These are phyloP conservation scores for Cladophialophora exuberans DNA, from an alignment of 2,329 filamentous ascomycete genomes.

Conservation along the genomic window DNA sequence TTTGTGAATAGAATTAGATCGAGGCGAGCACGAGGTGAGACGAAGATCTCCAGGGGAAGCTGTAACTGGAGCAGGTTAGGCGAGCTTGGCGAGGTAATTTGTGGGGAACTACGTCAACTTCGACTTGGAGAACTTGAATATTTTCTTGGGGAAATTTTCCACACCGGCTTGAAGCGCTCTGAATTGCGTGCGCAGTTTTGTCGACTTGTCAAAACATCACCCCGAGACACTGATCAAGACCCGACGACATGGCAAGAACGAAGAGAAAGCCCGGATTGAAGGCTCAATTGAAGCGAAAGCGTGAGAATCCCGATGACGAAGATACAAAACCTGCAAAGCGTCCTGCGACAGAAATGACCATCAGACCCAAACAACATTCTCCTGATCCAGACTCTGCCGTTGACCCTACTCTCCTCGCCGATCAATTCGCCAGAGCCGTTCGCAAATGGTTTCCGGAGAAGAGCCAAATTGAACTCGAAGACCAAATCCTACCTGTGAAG, in stretches of 20 bases:
- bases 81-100: too few species aligned
- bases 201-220: not conserved
- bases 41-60: not conserved
- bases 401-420: slow-evolving; percentile 80
- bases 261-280: not conserved
- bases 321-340: slow-evolving; percentile 1
- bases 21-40: not conserved
- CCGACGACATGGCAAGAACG: not conserved
- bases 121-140: not conserved
- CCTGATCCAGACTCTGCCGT: slow-evolving; percentile 59
- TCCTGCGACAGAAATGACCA: not conserved
- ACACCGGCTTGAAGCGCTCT: not conserved
- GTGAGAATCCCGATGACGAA: slow-evolving; percentile 13
- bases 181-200: not conserved
- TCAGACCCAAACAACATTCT: slow-evolving; percentile 61
- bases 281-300: slow-evolving; percentile 14
- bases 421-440: slow-evolving; percentile 80
- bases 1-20: not conserved
- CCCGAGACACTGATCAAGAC: not conserved
- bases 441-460: slow-evolving; percentile 71
- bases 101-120: too few species aligned
- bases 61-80: not conserved
- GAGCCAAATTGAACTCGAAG: slow-evolving; percentile 80
- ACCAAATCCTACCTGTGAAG: slow-evolving; percentile 77
- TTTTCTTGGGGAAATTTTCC: not conserved